Evolutionary conservation across 2,329 filamentous ascomycete genomes (phyloP).

Genomic region (Talaromyces sp.): DNA sequence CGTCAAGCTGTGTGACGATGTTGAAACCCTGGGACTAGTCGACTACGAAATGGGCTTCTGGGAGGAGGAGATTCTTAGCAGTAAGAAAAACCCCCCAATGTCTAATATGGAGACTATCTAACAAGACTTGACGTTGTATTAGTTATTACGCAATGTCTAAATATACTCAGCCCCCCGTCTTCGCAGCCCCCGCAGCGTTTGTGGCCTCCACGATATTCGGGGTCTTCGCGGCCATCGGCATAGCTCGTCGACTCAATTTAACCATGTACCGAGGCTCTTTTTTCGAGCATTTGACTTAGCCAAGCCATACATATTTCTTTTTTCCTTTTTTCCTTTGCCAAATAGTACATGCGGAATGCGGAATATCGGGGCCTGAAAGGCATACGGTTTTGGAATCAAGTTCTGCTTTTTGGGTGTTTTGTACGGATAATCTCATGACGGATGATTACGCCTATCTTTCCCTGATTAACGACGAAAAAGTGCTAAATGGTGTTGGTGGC

Average conservation of each 20-base stretch:
- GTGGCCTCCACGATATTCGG: no score
- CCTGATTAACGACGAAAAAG: background rate
- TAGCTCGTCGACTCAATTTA: background rate
- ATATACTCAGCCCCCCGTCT: background rate
- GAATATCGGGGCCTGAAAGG: background rate
- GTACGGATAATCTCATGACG: background rate
- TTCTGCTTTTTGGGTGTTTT: background rate
- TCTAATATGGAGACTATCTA: background rate
- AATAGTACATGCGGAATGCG: background rate
- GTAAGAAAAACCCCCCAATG: constrained; percentile 49
- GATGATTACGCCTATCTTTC: background rate
- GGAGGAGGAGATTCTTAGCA: constrained; percentile 82
- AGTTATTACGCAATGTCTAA: background rate
- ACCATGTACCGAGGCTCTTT: background rate
- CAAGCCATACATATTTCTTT: background rate
- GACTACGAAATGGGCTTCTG: constrained; percentile 97
- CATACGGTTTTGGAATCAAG: background rate
- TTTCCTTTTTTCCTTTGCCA: background rate
- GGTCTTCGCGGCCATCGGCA: no score
- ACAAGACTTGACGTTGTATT: background rate
- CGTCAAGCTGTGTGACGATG: constrained; percentile 72
- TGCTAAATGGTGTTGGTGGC: background rate
- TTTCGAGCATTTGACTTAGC: background rate
- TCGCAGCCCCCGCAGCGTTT: background rate
- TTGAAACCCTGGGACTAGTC: constrained; percentile 88